phyloP scores from a whole-genome alignment of 164 flowering plant species.

The Piper betle region DNA sequence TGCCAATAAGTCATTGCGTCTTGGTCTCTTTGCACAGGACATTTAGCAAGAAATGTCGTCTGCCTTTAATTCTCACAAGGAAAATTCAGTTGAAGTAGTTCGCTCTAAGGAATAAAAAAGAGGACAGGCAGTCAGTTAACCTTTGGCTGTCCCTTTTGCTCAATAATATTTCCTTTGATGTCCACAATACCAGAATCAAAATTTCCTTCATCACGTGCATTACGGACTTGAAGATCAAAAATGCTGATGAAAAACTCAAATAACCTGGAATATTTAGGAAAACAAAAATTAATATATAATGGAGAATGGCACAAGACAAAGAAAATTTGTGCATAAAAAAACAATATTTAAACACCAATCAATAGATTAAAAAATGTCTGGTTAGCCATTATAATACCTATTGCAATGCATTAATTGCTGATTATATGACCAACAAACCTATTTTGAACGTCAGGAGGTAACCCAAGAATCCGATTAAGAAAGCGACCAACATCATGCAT shows the following conservation, averaged over 20 bases:
- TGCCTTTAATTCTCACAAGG: no score
- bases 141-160: constrained; percentile 71
- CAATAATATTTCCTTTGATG: constrained; percentile 67
- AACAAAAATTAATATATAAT: no score
- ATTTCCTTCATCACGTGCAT: constrained; percentile 85
- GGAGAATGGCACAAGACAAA: no score
- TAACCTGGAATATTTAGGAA: constrained; percentile 37
- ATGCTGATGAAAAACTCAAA: constrained; percentile 82
- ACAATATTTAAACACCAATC: no score
- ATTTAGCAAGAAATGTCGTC: no score
- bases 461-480: constrained; percentile 82
- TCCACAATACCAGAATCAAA: constrained; percentile 94
- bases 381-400: no score
- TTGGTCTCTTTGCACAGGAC: no score
- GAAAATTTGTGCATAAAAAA: no score
- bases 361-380: no score
- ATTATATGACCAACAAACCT: constrained; percentile 29
- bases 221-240: constrained; percentile 70
- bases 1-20: no score
- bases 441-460: constrained; percentile 95
- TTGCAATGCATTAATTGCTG: background rate
- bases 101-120: no score
- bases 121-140: constrained; percentile 17
- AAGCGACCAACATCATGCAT: constrained; percentile 99
- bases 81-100: no score